Percentiles rank a stretch among this genome's conserved stretches.
Evolutionary conservation across 768 basidiomycete species (phyloP).

Genomic region (Xanthoconium stramineum): DNA sequence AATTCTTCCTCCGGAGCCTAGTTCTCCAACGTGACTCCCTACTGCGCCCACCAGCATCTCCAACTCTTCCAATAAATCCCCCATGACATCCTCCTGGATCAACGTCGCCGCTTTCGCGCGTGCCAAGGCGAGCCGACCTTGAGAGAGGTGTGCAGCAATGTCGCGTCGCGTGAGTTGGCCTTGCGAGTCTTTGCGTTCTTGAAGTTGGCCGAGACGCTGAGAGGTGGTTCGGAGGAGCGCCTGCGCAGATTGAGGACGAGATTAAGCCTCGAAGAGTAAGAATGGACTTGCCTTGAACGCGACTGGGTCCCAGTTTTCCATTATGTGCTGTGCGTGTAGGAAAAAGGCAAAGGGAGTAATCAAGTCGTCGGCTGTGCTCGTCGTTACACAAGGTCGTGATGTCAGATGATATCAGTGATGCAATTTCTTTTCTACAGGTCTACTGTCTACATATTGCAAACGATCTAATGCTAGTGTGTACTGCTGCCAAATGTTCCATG

Average conservation of each 20-base stretch:
- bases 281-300: slow-evolving; percentile 28
- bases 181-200: slow-evolving; percentile 66
- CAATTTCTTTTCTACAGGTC: too few relatives aligned
- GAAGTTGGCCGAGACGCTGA: slow-evolving; percentile 65
- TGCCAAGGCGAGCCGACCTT: slow-evolving; percentile 59
- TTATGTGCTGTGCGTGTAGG: slow-evolving; percentile 2
- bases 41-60: slow-evolving; percentile 67
- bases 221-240: slow-evolving; percentile 59
- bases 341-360: neutral
- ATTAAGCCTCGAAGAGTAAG: neutral
- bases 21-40: slow-evolving; percentile 53
- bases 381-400: neutral
- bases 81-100: slow-evolving; percentile 58
- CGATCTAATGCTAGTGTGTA: neutral
- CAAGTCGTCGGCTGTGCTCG: neutral
- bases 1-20: slow-evolving; percentile 33
- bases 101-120: slow-evolving; percentile 70
- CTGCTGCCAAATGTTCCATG: neutral
- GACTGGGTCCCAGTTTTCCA: slow-evolving; percentile 30
- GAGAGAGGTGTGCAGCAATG: slow-evolving; percentile 62
- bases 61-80: slow-evolving; percentile 60
- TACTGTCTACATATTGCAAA: neutral
- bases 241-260: slow-evolving; percentile 32
- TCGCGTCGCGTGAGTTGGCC: slow-evolving; percentile 61
- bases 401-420: neutral